Evolutionary conservation across 2,329 filamentous ascomycete genomes (phyloP).

Genomic region (Dothistroma pini): DNA sequence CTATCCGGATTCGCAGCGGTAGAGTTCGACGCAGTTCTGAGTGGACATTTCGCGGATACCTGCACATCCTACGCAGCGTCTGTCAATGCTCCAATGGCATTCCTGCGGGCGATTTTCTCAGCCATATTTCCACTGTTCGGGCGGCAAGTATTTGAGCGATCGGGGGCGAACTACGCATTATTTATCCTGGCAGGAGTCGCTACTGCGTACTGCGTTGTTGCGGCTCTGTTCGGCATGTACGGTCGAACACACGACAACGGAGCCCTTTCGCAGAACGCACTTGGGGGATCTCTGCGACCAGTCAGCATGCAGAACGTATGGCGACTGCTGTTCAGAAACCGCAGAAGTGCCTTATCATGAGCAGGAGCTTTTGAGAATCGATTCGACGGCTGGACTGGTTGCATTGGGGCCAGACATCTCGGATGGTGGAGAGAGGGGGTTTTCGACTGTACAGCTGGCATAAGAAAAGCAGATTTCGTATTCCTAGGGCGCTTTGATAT

Average conservation of each 20-base stretch:
- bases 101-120: constrained; percentile 40
- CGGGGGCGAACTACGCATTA: constrained; percentile 41
- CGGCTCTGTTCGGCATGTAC: constrained; percentile 8
- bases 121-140: constrained; percentile 42
- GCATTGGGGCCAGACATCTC: no score
- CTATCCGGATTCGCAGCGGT: constrained; percentile 48
- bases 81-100: constrained; percentile 42
- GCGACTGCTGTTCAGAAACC: background rate
- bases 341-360: background rate
- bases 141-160: constrained; percentile 38
- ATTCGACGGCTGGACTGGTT: no score
- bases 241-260: constrained; percentile 10
- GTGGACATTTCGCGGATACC: constrained; percentile 45
- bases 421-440: background rate
- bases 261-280: constrained; percentile 15
- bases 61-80: constrained; percentile 46
- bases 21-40: constrained; percentile 43
- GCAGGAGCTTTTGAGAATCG: background rate
- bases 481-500: background rate
- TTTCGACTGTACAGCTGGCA: background rate
- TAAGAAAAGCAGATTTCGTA: background rate
- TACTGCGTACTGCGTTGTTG: constrained; percentile 27
- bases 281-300: constrained; percentile 6
- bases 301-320: constrained; percentile 9
- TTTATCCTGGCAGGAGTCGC: constrained; percentile 42